Base-by-base conservation (phyloP, 2,329 filamentous ascomycete species). In the Aspergillus uvarum region DNA sequence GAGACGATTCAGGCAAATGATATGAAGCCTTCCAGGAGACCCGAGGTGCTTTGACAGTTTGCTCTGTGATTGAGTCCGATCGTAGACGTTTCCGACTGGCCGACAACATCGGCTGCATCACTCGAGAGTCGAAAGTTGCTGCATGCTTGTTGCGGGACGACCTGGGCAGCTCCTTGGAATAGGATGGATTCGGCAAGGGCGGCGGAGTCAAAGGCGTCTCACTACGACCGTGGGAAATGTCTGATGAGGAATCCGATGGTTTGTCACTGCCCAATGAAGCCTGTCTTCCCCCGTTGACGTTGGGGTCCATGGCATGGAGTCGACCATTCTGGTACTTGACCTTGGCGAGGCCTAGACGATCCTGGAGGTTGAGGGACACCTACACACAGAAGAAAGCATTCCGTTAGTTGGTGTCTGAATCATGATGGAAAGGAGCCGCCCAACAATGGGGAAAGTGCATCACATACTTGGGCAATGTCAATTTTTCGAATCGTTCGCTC, bases 311-410 rank as follows among this genome's bases (percentile, higher is more conserved):
- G 16, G 96, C 85, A 76, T 95, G 91, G 78, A 97, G 90, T 88
- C 92, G 96, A 74, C 93, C 93, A 80, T 96, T 90, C 79, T 96
- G 92, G 67, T 95, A 92, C 81, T 98, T 98, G 85, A 97, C 95
- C 77, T 96, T 95, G 74, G 95, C 95, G 65, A 98, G 87, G 60
- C 95, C 94, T 61, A 99, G 87, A 65, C 94, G 91, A 81, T 96
- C 92, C 80, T 98, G 92, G 58, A 99, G 83, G 72, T 90, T 90
- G 74, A 94, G 85, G 69, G 93, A 95, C 81, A 99, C 96, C 95
- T 98, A 74, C 58, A 70, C 26, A 5, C 35, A 21, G 31, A 62
- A 56, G 42, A 57, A 68, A 64, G 32, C n/a, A 44, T 31, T 32
- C 44, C 42, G 63, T 74, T 61, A 72, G 67, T 58, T 42, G 29